These are phyloP conservation scores for Clavispora asparagi DNA, from an alignment of 805 yeast species.

Conservation along the genomic window DNA sequence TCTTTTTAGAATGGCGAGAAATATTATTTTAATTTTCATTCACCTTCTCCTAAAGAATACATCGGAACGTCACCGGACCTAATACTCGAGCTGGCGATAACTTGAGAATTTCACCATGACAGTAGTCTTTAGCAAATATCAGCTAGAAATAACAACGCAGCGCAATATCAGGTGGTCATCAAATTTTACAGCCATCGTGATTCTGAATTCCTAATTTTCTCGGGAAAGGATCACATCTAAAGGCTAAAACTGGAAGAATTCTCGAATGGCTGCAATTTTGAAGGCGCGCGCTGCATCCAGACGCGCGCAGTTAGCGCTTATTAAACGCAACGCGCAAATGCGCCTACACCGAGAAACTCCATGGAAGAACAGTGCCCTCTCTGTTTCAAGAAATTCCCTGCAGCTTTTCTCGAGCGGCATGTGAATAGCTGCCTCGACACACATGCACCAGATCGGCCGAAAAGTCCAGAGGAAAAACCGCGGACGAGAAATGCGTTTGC, in stretches of 20 bases:
- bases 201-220: too few relatives aligned
- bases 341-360: not conserved
- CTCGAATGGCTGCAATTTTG: not conserved
- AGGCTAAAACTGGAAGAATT: not conserved
- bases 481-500: conserved; percentile 21
- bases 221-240: too few relatives aligned
- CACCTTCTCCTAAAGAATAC: too few relatives aligned
- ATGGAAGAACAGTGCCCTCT: conserved; percentile 30
- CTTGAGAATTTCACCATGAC: too few relatives aligned
- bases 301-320: not conserved
- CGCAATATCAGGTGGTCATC: too few relatives aligned
- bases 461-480: not conserved
- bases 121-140: too few relatives aligned
- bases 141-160: too few relatives aligned
- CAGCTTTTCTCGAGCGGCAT: conserved; percentile 29
- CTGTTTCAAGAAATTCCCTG: conserved; percentile 23
- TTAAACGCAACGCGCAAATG: not conserved
- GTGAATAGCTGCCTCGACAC: conserved; percentile 38
- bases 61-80: too few relatives aligned
- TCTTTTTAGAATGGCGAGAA: too few relatives aligned
- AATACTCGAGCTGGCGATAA: too few relatives aligned
- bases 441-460: conserved; percentile 13
- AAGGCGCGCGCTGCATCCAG: not conserved
- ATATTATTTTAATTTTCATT: too few relatives aligned
- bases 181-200: too few relatives aligned